Conservation (phyloP, 2,329 filamentous ascomycete species). For the Mycocentrospora acerina region DNA sequence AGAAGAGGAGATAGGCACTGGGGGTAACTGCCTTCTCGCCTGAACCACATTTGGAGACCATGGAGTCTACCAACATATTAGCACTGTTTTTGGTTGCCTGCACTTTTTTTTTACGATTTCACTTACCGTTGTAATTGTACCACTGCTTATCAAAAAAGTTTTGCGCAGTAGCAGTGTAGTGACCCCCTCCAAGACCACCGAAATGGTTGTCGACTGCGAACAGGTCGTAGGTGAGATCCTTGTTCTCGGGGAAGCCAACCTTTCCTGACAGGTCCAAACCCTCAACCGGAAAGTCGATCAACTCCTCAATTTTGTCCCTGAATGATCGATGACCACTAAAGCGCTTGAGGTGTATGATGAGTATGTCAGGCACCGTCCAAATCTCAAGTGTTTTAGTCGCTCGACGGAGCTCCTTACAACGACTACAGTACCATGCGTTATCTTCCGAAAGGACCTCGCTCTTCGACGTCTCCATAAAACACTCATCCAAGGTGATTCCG, state of each 20-base stretch:
- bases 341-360: conserved; percentile 92
- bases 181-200: conserved; percentile 87
- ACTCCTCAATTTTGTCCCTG: conserved; percentile 86
- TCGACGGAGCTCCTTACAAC: conserved; percentile 89
- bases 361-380: conserved; percentile 94
- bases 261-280: conserved; percentile 79
- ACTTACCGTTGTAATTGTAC: conserved; percentile 92
- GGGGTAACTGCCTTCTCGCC: conserved; percentile 66
- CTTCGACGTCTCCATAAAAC: conserved; percentile 90
- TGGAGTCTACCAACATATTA: conserved; percentile 68
- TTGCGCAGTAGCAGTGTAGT: conserved; percentile 93
- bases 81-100: conserved; percentile 19
- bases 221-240: conserved; percentile 84
- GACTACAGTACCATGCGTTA: conserved; percentile 96
- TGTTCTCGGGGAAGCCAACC: conserved; percentile 78
- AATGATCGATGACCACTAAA: conserved; percentile 84
- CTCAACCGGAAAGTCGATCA: conserved; percentile 89
- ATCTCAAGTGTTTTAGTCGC: conserved; percentile 96
- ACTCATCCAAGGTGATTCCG: conserved; percentile 85
- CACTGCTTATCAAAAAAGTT: conserved; percentile 87
- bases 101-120: too few species aligned
- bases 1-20: conserved; percentile 92
- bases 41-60: conserved; percentile 64
- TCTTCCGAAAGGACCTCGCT: conserved; percentile 91
- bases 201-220: conserved; percentile 97